Conservation (phyloP, 441 rosid genomes). For the Eugenia klotzschiana region DNA sequence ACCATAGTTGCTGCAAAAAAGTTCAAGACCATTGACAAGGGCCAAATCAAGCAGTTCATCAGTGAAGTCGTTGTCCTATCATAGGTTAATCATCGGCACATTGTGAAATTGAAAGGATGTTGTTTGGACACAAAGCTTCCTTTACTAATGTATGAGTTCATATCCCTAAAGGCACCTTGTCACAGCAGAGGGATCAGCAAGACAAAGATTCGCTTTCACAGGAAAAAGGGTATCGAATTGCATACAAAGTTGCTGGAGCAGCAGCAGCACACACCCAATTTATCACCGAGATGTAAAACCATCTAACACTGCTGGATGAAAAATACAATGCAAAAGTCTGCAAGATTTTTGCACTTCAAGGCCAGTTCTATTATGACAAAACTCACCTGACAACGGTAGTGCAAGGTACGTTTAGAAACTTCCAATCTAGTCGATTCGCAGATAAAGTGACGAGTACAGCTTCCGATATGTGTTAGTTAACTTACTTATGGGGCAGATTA, state of each 20-base stretch:
- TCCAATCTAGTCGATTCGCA: constrained; percentile 25
- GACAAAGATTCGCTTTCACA: constrained; percentile 15
- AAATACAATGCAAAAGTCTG: constrained; percentile 7
- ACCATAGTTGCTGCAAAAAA: constrained; percentile 22
- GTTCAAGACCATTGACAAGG: constrained; percentile 3
- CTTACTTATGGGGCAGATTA: constrained; percentile 12
- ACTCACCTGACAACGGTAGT: constrained; percentile 31
- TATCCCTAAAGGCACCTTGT: constrained; percentile 21
- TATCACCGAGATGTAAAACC: constrained; percentile 37
- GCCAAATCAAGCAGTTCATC: neutral
- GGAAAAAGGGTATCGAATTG: constrained; percentile 21
- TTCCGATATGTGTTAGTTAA: constrained; percentile 17
- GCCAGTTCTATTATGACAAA: constrained; percentile 17
- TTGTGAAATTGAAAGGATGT: constrained; percentile 13
- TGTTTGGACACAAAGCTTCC: constrained; percentile 30
- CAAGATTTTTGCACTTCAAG: constrained; percentile 17
- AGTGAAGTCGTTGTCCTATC: neutral
- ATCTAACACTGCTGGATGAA: constrained; percentile 30
- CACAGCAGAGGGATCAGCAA: constrained; percentile 12
- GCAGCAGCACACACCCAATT: constrained; percentile 27
- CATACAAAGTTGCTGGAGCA: constrained; percentile 32
- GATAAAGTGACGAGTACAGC: constrained; percentile 20
- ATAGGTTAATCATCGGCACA: neutral
- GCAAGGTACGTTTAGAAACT: constrained; percentile 36
- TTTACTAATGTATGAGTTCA: constrained; percentile 20